A percentile compares a stretch with the other conserved stretches of the same genome.
Evolutionary conservation across 1,284 basidiomycete species (phyloP).

Genomic region (Austroboletus sp.): DNA sequence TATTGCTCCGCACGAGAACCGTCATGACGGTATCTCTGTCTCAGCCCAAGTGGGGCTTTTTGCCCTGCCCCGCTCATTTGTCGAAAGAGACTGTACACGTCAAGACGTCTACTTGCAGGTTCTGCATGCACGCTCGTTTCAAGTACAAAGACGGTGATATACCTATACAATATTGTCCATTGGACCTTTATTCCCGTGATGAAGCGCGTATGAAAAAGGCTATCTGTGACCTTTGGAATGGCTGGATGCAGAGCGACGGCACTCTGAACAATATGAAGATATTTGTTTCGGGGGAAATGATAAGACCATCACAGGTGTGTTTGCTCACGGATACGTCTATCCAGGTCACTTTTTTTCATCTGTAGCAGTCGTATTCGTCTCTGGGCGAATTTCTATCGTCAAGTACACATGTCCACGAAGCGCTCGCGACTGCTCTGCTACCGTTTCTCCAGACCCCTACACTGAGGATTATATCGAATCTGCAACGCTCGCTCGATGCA

Average conservation of each 20-base stretch:
- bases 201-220: conserved; percentile 53
- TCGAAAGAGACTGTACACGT: conserved; percentile 49
- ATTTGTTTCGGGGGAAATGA: conserved; percentile 58
- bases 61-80: conserved; percentile 58
- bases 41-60: conserved; percentile 92
- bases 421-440: conserved; percentile 44
- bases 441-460: conserved; percentile 48
- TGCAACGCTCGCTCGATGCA: conserved; percentile 75
- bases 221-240: conserved; percentile 63
- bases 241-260: conserved; percentile 60
- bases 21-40: neutral
- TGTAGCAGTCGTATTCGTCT: conserved; percentile 8
- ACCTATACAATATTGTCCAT: conserved; percentile 68
- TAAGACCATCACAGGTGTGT: conserved; percentile 56
- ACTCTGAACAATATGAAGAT: conserved; percentile 74
- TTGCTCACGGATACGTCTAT: neutral
- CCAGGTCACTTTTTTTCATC: neutral
- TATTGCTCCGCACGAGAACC: neutral
- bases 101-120: conserved; percentile 74
- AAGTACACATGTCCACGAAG: conserved; percentile 30
- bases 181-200: conserved; percentile 79
- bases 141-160: conserved; percentile 36
- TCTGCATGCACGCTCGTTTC: conserved; percentile 78
- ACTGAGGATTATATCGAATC: conserved; percentile 50
- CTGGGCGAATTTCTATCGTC: conserved; percentile 18